Base-by-base conservation (phyloP, 441 rosid species). In the Arabidopsis hybrid region DNA sequence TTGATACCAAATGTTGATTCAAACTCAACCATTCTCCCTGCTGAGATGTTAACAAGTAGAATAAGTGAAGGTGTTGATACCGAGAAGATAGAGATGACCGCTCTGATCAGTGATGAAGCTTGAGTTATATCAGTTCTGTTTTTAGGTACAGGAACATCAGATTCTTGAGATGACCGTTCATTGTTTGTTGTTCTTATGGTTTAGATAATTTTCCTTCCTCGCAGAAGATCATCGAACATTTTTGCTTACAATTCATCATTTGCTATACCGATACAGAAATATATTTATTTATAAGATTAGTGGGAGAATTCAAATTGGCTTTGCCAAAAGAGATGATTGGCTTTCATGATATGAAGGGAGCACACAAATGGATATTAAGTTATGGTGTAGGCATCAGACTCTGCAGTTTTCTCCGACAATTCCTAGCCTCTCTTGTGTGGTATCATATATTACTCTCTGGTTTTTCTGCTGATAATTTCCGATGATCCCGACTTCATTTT, bases 401-500 rank as follows among this genome's bases (percentile, higher is more conserved):
- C 85, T 83, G 86, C 99, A 95, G 73, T 80, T 74, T 88, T 95
- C 98, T 75, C 67, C 79, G 35, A 92, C 95, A 79, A 95, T 83
- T 65, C 96, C 99, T 69, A 91, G 56, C 85, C 62, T 86, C 29
- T 90, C 88, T 56, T 67, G 81, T 73, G 81, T 85, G 5, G 87
- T 91, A 73, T 95, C 90, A 82, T 95, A 95, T 9, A 92, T 63
- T 32, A 89, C 82, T 88, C 99, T 95, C 63, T 86, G 95, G 83
- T 92, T 95, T 68, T 79, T 88, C 88, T 95, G 99, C 82, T 95
- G 99, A 73, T 86, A 88, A 74, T 95, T 89, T 49, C 89, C 98
- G 46, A 95, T 82, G 38, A 95, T 92, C 0, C 93, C 93, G 2
- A 81, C 74, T 60, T 95, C 97, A 7, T 87, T 84, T 62, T 91